These are phyloP conservation scores for Puccinia coronata DNA, from an alignment of 1,284 basidiomycete species.

Conservation along the genomic window DNA sequence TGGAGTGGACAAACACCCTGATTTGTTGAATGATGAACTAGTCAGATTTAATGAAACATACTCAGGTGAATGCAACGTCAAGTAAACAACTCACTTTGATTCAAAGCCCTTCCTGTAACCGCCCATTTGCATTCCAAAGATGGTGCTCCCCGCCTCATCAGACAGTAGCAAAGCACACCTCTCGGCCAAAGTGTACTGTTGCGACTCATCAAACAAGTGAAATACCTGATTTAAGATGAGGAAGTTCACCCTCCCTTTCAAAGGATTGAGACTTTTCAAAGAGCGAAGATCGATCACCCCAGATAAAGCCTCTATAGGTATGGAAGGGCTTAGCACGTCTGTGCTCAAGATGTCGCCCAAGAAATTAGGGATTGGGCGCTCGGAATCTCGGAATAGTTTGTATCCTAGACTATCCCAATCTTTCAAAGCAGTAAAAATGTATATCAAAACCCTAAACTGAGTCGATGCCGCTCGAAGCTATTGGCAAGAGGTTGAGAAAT, in stretches of 20 bases:
- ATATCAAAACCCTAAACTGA: neutral
- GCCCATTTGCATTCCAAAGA: slow-evolving; percentile 33
- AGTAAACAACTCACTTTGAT: neutral
- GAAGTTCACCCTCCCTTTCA: slow-evolving; percentile 28
- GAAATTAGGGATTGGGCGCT: slow-evolving; percentile 23
- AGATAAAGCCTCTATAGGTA: neutral
- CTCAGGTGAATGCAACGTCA: neutral
- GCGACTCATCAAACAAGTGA: slow-evolving; percentile 21
- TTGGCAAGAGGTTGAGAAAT: neutral
- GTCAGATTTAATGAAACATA: slow-evolving; percentile 1
- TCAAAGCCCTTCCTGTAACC: slow-evolving; percentile 11
- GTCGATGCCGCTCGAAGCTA: neutral
- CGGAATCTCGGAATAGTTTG: slow-evolving; percentile 23
- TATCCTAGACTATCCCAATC: slow-evolving; percentile 21
- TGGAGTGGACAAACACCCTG: slow-evolving; percentile 5
- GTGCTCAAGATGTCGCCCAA: slow-evolving; percentile 16
- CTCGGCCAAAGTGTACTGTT: slow-evolving; percentile 17
- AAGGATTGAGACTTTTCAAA: slow-evolving; percentile 21
- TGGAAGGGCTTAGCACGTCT: slow-evolving; percentile 1
- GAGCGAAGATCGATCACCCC: slow-evolving; percentile 4
- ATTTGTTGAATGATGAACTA: neutral
- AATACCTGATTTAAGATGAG: slow-evolving; percentile 5
- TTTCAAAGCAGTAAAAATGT: neutral
- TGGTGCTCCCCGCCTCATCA: slow-evolving; percentile 15
- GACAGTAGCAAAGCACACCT: slow-evolving; percentile 6